Evolutionary conservation across 139 green algal genomes (phyloP).

Genomic region (Chlorella sorokiniana): DNA sequence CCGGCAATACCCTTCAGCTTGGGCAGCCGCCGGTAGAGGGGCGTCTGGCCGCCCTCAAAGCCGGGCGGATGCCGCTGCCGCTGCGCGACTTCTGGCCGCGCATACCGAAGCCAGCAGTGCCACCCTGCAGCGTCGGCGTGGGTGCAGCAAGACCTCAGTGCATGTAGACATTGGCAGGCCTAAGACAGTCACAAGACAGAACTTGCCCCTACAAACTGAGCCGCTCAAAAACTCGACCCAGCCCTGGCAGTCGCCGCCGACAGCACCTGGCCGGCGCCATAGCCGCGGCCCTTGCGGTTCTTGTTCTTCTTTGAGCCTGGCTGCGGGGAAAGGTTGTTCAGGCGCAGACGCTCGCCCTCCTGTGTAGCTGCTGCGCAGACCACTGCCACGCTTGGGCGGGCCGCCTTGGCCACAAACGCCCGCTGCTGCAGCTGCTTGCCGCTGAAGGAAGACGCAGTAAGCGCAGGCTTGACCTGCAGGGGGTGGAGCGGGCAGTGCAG

Average conservation of each 20-base stretch:
- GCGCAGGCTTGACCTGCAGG: slow-evolving; percentile 20
- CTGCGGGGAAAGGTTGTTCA: slow-evolving; percentile 92
- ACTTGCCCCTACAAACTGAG: too few relatives aligned
- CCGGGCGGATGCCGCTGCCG: slow-evolving; percentile 82
- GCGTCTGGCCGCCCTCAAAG: slow-evolving; percentile 98
- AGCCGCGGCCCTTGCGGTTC: slow-evolving; percentile 93
- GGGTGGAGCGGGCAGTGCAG: not conserved
- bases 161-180: not conserved
- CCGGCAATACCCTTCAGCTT: slow-evolving; percentile 98
- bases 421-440: slow-evolving; percentile 30
- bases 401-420: slow-evolving; percentile 1
- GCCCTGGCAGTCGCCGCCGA: too few relatives aligned
- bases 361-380: slow-evolving; percentile 10
- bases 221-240: too few relatives aligned
- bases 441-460: slow-evolving; percentile 23
- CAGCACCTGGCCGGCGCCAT: slow-evolving; percentile 91
- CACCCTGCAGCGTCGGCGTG: too few relatives aligned
- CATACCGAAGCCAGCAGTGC: slow-evolving; percentile 94
- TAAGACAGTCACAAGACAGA: not conserved
- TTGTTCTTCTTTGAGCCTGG: slow-evolving; percentile 73
- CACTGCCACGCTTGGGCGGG: slow-evolving; percentile 21
- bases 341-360: slow-evolving; percentile 47
- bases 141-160: too few relatives aligned
- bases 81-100: slow-evolving; percentile 95
- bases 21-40: slow-evolving; percentile 94